Percentiles rank a stretch among this genome's conserved stretches.
These are phyloP conservation scores for Camellia sinensis DNA, from an alignment of 148 eudicot species.

Conservation along the genomic window DNA sequence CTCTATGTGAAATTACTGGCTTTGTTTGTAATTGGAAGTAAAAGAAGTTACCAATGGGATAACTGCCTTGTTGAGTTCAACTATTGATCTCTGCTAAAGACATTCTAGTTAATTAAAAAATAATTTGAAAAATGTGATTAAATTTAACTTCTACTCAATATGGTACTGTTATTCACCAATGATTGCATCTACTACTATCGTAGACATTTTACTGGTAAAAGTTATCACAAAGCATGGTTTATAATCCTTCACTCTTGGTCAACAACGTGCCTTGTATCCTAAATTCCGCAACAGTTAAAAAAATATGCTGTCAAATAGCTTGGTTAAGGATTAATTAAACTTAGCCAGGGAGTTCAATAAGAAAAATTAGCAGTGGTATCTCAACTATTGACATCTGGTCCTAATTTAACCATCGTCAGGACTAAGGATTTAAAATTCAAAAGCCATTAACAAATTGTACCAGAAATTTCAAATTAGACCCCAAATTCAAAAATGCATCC, in stretches of 20 bases:
- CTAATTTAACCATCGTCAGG: too few relatives aligned
- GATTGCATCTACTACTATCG: background rate
- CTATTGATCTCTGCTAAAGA: background rate
- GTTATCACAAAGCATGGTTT: background rate
- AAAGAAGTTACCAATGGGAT: background rate
- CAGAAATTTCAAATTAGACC: too few relatives aligned
- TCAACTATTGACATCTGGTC: background rate
- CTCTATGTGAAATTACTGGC: background rate
- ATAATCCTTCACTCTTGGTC: background rate
- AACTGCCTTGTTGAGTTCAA: background rate
- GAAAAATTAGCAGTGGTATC: constrained; percentile 9
- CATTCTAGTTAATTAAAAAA: background rate
- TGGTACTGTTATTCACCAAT: background rate
- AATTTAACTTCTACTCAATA: background rate
- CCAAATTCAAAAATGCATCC: constrained; percentile 1
- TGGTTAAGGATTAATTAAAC: background rate
- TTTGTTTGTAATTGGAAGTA: background rate
- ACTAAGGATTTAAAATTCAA: too few relatives aligned
- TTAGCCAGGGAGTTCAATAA: background rate
- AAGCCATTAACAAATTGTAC: too few relatives aligned
- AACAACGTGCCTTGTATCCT: background rate
- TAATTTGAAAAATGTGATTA: background rate
- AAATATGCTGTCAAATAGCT: too few relatives aligned
- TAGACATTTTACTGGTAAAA: background rate
- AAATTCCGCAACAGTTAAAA: background rate